These are phyloP conservation scores for Beauveria scarabaeidicola DNA, from an alignment of 2,329 filamentous ascomycete species.

Conservation along the genomic window DNA sequence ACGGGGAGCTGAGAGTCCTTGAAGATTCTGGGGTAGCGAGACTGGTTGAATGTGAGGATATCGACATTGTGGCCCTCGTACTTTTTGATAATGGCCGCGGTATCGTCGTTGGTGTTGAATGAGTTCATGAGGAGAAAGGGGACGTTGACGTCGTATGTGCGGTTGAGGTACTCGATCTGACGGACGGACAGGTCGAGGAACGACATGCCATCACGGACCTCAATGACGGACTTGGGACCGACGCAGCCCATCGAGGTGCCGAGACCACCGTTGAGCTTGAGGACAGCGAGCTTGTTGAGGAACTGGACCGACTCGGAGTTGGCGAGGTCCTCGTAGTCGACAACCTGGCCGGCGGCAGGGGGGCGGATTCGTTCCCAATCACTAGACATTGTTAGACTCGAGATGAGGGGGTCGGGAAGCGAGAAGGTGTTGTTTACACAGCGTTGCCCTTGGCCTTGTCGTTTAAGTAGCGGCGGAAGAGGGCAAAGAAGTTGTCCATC, in stretches of 20 bases:
- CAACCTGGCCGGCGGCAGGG: constrained; percentile 85
- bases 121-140: constrained; percentile 99
- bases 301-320: constrained; percentile 88
- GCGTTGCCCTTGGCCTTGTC: constrained; percentile 98
- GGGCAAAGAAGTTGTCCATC: constrained; percentile 99
- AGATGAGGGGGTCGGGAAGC: not conserved
- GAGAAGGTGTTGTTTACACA: constrained; percentile 45
- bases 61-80: constrained; percentile 99
- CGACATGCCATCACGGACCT: constrained; percentile 99
- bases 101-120: constrained; percentile 99
- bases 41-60: constrained; percentile 99
- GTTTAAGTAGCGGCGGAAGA: constrained; percentile 96
- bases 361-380: constrained; percentile 97
- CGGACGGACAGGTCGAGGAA: constrained; percentile 98
- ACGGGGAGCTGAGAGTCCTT: constrained; percentile 97
- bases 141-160: constrained; percentile 93
- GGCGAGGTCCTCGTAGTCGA: constrained; percentile 84
- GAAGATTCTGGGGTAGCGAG: constrained; percentile 91
- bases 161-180: constrained; percentile 98
- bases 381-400: constrained; percentile 36
- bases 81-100: constrained; percentile 99
- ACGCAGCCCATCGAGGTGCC: constrained; percentile 99
- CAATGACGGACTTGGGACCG: constrained; percentile 97
- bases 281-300: constrained; percentile 92
- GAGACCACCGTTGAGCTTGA: constrained; percentile 98